These are phyloP conservation scores for Sophora flavescens DNA, from an alignment of 306 rosid genomes.

Conservation along the genomic window DNA sequence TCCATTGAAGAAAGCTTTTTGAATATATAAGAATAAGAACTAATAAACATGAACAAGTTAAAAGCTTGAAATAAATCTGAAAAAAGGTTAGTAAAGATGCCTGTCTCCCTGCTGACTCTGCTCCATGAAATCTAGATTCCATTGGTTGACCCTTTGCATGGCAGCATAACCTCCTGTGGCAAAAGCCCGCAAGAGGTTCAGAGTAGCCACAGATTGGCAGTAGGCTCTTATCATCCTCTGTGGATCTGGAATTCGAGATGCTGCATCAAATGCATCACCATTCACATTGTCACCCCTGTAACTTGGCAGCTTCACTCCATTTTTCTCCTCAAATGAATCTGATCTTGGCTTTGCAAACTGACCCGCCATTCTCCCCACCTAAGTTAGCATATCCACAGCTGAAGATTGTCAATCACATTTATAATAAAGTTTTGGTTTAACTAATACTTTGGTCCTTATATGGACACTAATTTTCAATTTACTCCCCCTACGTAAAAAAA, in stretches of 20 bases:
- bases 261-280: slow-evolving; percentile 55
- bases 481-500: too few species aligned
- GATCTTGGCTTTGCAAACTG: slow-evolving; percentile 63
- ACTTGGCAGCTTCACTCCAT: slow-evolving; percentile 62
- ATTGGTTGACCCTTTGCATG: slow-evolving; percentile 57
- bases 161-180: slow-evolving; percentile 66
- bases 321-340: slow-evolving; percentile 56
- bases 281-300: slow-evolving; percentile 65
- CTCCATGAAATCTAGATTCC: slow-evolving; percentile 59
- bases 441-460: too few species aligned
- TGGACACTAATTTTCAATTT: too few species aligned
- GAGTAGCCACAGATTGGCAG: slow-evolving; percentile 61
- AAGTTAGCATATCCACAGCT: slow-evolving; percentile 39
- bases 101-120: slow-evolving; percentile 57
- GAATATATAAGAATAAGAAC: neutral
- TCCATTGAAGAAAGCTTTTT: slow-evolving; percentile 2
- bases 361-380: slow-evolving; percentile 64
- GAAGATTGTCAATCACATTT: slow-evolving; percentile 25
- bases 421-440: slow-evolving; percentile 15
- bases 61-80: slow-evolving; percentile 7
- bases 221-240: slow-evolving; percentile 65
- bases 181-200: slow-evolving; percentile 59
- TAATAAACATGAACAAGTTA: neutral
- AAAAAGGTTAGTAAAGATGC: slow-evolving; percentile 6
- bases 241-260: slow-evolving; percentile 58